Percentiles rank a stretch among this genome's conserved stretches.
These are phyloP conservation scores for Phytophthora pluvialis DNA, from an alignment of 352 stramenopile species.

Conservation along the genomic window DNA sequence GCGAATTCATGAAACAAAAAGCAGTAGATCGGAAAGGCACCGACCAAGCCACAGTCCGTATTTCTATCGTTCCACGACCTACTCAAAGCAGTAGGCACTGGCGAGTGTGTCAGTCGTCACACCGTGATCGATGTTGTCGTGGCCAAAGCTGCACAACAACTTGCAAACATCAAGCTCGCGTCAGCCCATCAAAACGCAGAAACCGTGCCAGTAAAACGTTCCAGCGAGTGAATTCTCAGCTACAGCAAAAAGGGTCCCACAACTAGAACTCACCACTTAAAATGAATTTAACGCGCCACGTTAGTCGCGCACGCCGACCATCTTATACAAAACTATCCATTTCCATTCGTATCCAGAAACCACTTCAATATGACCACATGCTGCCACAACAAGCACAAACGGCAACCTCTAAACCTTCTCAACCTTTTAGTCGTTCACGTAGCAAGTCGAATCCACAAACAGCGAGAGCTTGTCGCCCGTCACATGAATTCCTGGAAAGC, in stretches of 20 bases:
- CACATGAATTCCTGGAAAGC: neutral
- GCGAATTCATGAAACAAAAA: no score
- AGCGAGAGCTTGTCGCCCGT: constrained; percentile 1
- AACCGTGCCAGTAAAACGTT: constrained; percentile 11
- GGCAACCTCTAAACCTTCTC: neutral
- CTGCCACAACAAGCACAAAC: neutral
- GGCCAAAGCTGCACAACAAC: neutral
- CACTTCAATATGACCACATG: constrained; percentile 6
- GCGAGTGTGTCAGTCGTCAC: neutral
- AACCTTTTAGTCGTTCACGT: constrained; percentile 4
- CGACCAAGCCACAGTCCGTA: neutral
- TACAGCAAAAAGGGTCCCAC: neutral
- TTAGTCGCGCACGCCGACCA: constrained; percentile 21
- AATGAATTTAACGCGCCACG: neutral
- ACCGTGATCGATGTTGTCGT: neutral
- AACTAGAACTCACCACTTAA: neutral
- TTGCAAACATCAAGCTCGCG: constrained; percentile 20
- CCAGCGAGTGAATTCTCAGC: neutral
- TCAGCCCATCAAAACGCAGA: constrained; percentile 7
- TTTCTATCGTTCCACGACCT: constrained; percentile 2
- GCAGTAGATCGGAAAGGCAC: no score
- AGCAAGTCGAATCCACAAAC: constrained; percentile 1
- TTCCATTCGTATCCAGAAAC: constrained; percentile 1
- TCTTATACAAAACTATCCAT: neutral
- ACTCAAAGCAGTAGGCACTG: neutral